Evolutionary conservation across 305 asterid genomes (phyloP).

Genomic region (Fraxinus xanthoxyloides): DNA sequence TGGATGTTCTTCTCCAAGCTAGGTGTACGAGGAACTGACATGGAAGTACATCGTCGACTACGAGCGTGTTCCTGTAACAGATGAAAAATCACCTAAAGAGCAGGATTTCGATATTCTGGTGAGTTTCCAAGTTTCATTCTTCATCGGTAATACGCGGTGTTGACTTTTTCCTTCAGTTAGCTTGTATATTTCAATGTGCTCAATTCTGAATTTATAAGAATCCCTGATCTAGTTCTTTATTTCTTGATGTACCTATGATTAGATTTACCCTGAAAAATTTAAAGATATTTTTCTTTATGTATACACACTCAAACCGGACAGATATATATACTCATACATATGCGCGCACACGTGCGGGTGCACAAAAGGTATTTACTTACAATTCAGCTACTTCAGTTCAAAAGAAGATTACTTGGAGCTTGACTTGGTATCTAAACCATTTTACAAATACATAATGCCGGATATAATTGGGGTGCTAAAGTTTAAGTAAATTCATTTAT

Average conservation of each 20-base stretch:
- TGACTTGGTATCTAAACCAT: background rate
- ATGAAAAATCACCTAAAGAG: constrained; percentile 97
- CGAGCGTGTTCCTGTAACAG: constrained; percentile 95
- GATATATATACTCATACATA: background rate
- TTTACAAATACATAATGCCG: background rate
- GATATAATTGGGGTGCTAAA: background rate
- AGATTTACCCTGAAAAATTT: background rate
- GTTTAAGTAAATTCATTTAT: background rate
- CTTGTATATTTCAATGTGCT: constrained; percentile 16
- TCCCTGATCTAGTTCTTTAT: constrained; percentile 11
- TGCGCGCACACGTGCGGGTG: background rate
- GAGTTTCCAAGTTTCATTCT: constrained; percentile 36
- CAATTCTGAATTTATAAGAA: background rate
- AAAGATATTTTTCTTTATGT: background rate
- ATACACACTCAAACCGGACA: background rate
- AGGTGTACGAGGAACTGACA: constrained; percentile 89
- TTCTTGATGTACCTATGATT: background rate
- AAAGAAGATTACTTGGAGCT: background rate
- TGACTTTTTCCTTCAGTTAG: constrained; percentile 4
- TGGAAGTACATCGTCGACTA: constrained; percentile 84
- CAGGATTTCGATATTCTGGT: constrained; percentile 96
- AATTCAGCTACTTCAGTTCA: background rate
- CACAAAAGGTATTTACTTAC: background rate
- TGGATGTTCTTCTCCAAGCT: constrained; percentile 33
- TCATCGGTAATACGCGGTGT: constrained; percentile 7